Conservation (phyloP, 1,284 basidiomycete species). For the Pseudozyma sp. region DNA sequence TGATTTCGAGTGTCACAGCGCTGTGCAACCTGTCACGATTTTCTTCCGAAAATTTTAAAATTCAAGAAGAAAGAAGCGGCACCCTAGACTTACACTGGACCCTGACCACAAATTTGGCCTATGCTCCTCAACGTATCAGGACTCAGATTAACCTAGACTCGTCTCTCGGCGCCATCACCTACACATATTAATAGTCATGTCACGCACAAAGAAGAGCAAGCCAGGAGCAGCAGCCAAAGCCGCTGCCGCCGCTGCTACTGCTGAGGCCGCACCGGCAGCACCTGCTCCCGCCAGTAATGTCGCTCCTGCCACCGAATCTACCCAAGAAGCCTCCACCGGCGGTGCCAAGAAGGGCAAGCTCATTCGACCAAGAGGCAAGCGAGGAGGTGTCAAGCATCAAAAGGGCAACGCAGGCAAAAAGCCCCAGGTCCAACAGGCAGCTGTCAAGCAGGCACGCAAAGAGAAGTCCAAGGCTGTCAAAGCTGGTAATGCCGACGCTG, state of each 20-base stretch:
- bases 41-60: constrained; percentile 43
- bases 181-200: constrained; percentile 18
- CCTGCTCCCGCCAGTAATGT: background rate
- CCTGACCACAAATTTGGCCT: constrained; percentile 13
- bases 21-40: background rate
- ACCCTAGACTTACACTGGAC: constrained; percentile 3
- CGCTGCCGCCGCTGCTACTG: background rate
- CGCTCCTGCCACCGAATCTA: background rate
- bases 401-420: constrained; percentile 21
- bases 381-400: constrained; percentile 63
- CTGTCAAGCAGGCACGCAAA: constrained; percentile 28
- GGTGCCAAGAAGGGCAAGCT: constrained; percentile 45
- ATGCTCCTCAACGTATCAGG: background rate
- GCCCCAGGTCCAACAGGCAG: constrained; percentile 13
- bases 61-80: background rate
- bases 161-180: constrained; percentile 1
- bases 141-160: background rate
- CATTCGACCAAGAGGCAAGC: constrained; percentile 62
- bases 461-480: constrained; percentile 15
- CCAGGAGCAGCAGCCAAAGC: constrained; percentile 12
- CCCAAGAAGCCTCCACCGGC: background rate
- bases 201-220: constrained; percentile 38
- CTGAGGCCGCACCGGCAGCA: background rate
- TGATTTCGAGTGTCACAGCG: background rate
- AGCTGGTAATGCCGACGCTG: constrained; percentile 4